Percentiles rank a stretch among this genome's conserved stretches.
These are phyloP conservation scores for Arxiozyma telluris DNA, from an alignment of 1,139 yeast species.

Conservation along the genomic window DNA sequence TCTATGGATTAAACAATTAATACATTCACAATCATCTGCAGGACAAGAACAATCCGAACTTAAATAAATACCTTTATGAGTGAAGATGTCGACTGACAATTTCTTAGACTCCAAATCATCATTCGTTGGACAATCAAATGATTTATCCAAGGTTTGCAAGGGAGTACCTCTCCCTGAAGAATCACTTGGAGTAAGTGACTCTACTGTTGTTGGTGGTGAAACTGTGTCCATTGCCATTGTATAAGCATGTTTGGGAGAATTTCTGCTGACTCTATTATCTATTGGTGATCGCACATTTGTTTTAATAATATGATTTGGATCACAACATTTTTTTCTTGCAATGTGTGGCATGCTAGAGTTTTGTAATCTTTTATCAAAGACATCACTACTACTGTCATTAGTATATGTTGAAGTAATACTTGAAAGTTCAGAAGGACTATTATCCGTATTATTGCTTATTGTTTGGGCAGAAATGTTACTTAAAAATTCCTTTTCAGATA, in stretches of 20 bases:
- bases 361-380: not conserved
- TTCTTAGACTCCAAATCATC: slow-evolving; percentile 9
- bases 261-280: not conserved
- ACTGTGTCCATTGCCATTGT: not conserved
- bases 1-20: slow-evolving; percentile 30
- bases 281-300: not conserved
- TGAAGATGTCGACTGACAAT: slow-evolving; percentile 24
- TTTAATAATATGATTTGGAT: slow-evolving; percentile 6
- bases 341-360: not conserved
- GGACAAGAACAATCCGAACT: slow-evolving; percentile 30
- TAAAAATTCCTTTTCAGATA: slow-evolving; percentile 25
- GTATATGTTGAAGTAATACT: not conserved
- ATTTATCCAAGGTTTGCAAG: not conserved
- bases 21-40: slow-evolving; percentile 26
- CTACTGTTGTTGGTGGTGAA: not conserved
- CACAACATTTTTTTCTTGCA: slow-evolving; percentile 6
- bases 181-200: not conserved
- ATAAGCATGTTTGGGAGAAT: not conserved
- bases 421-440: not conserved
- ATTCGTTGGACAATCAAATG: not conserved
- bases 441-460: not conserved
- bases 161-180: not conserved
- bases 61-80: slow-evolving; percentile 28
- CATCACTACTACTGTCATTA: not conserved
- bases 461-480: slow-evolving; percentile 1